Evolutionary conservation across 805 yeast species (phyloP).

Genomic region (Zygotorulaspora florentina): DNA sequence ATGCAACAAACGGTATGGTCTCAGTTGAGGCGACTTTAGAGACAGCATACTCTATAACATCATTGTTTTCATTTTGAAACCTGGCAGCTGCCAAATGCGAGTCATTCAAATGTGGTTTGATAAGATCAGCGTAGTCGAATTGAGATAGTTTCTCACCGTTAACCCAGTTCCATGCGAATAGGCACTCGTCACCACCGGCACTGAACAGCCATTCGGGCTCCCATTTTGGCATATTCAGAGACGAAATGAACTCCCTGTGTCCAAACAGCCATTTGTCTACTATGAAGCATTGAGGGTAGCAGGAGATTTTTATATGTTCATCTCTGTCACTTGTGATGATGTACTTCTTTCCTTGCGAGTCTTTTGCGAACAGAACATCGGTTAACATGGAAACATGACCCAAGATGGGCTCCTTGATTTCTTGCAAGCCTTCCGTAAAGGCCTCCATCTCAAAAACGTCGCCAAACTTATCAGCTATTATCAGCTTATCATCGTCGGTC

Average conservation of each 20-base stretch:
- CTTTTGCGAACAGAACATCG: conserved; percentile 43
- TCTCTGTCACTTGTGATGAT: conserved; percentile 87
- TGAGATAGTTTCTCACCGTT: conserved; percentile 45
- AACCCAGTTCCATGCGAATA: conserved; percentile 79
- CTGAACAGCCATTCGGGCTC: conserved; percentile 52
- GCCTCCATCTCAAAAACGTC: conserved; percentile 72
- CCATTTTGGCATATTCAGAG: conserved; percentile 53
- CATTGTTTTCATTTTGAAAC: conserved; percentile 50
- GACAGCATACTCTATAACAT: conserved; percentile 50
- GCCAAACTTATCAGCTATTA: conserved; percentile 93
- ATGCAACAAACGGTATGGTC: conserved; percentile 36
- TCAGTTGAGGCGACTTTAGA: conserved; percentile 40
- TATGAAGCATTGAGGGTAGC: conserved; percentile 71
- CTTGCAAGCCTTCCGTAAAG: conserved; percentile 34
- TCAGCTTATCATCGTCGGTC: conserved; percentile 47
- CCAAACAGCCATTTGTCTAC: conserved; percentile 84
- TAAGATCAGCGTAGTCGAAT: conserved; percentile 44
- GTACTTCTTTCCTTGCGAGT: conserved; percentile 39
- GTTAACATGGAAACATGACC: conserved; percentile 98
- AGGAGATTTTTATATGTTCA: conserved; percentile 85
- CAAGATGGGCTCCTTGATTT: conserved; percentile 58
- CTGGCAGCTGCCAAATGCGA: conserved; percentile 61
- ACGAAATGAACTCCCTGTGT: conserved; percentile 76
- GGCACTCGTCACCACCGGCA: conserved; percentile 85
- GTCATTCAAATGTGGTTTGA: conserved; percentile 46